Evolutionary conservation across 2,329 filamentous ascomycete species (phyloP).

Genomic region (Fusarium foetens): DNA sequence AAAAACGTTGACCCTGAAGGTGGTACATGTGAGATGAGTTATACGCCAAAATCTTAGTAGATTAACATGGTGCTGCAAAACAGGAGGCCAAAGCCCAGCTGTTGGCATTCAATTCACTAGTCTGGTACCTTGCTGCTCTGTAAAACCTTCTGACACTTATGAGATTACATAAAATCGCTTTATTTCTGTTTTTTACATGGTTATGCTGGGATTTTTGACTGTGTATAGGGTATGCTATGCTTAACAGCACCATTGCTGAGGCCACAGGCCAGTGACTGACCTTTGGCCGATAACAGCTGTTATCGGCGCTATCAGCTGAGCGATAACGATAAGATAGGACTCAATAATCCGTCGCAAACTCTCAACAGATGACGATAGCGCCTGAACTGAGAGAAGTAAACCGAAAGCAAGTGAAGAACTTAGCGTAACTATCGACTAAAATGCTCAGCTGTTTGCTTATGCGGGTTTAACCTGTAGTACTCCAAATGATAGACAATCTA

Average conservation of each 20-base stretch:
- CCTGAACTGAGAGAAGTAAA: too few species aligned
- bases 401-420: accelerated
- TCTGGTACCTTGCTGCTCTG: accelerated
- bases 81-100: accelerated
- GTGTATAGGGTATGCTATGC: background rate
- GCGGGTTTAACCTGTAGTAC: background rate
- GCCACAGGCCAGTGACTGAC: background rate
- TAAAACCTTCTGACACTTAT: accelerated
- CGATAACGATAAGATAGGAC: background rate
- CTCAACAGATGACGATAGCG: background rate
- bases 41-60: accelerated
- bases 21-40: accelerated
- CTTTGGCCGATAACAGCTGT: background rate
- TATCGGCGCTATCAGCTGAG: background rate
- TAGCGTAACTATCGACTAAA: accelerated
- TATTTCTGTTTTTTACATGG: background rate
- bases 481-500: background rate
- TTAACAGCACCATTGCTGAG: background rate
- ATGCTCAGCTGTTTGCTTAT: accelerated
- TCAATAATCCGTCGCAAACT: background rate
- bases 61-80: accelerated
- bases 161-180: accelerated
- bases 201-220: accelerated
- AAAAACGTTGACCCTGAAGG: accelerated
- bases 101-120: accelerated